These are phyloP conservation scores for Chrysoporthe puriensis DNA, from an alignment of 2,329 filamentous ascomycete genomes.

Conservation along the genomic window DNA sequence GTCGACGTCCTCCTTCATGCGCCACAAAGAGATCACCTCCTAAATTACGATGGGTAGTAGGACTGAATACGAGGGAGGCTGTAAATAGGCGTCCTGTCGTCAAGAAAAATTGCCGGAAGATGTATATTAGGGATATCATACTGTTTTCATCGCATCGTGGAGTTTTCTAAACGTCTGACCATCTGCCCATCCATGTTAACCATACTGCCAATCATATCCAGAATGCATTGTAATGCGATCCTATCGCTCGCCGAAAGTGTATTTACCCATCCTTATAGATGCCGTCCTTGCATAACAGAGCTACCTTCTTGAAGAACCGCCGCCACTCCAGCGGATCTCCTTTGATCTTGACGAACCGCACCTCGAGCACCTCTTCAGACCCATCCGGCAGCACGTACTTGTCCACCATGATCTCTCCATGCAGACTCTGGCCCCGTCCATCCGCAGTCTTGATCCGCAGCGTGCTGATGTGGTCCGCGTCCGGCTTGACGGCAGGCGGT, in stretches of 20 bases:
- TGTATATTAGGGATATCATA: background rate
- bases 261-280: slow-evolving; percentile 64
- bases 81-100: too few relatives aligned
- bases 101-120: too few relatives aligned
- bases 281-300: slow-evolving; percentile 82
- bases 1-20: too few relatives aligned
- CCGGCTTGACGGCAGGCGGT: slow-evolving; percentile 44
- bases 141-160: background rate
- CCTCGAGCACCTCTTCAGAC: slow-evolving; percentile 70
- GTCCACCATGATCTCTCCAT: slow-evolving; percentile 77
- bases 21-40: too few relatives aligned
- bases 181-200: background rate
- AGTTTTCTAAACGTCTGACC: background rate
- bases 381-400: slow-evolving; percentile 60
- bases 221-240: background rate
- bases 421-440: slow-evolving; percentile 70
- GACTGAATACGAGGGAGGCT: too few relatives aligned
- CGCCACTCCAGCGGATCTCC: slow-evolving; percentile 97
- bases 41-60: too few relatives aligned
- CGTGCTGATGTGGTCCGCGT: slow-evolving; percentile 60
- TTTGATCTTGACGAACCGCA: slow-evolving; percentile 91
- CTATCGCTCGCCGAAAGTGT: background rate
- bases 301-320: slow-evolving; percentile 95
- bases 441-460: slow-evolving; percentile 78
- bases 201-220: slow-evolving; percentile 1